Evolutionary conservation across 2,329 filamentous ascomycete genomes (phyloP), one percentile per base, ranked within the genome.

Genomic region (Zarea fungicola): DNA sequence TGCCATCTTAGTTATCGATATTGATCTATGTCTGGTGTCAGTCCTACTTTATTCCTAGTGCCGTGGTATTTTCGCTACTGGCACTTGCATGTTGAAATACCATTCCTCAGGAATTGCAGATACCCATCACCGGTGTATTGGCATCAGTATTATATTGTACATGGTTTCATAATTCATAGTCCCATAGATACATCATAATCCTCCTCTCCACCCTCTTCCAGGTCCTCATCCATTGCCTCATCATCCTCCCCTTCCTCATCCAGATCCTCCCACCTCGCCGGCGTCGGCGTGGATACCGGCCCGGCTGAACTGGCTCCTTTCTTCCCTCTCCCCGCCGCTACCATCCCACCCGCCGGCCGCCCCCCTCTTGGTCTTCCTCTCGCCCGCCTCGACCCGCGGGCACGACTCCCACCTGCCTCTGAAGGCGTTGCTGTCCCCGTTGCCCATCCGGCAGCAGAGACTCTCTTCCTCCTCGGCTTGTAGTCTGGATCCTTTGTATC

Each of bases 401-500:
- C 48, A 21, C 21, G 35, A 36, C 44, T n/a, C 9, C 29, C 22
- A 11, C 26, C 14, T 3, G 13, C 34, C 39, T 36, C 34, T 25
- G 6, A 13, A 11, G 4, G 42, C 8, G 13, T 48, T 50, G 28
- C 28, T 28, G 52, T 43, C 34, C 52, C 16, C 36, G 47, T 22
- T 32, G 45, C 49, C 36, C 22, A 44, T 37, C 22, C n/a, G 4
- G 11, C 25, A 7, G 18, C 14, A 14, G 34, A 8, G 13, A 25
- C n/a, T 18, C 42, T 53, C 36, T 45, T 50, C 19, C 50, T 49
- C 16, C 52, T 36, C 8, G 56, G 54, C 28, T 56, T 54, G 26
- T 65, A 70, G 42, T 71, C 68, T 9, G 71, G 66, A 28, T 69
- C 67, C 40, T 64, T 58, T 41, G 65, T 67, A 52, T 75, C 71